Percentiles rank a stretch among this genome's conserved stretches.
These are phyloP conservation scores for Eragrostis nindensis DNA, from an alignment of 176 grass and related monocot genomes.

Conservation along the genomic window DNA sequence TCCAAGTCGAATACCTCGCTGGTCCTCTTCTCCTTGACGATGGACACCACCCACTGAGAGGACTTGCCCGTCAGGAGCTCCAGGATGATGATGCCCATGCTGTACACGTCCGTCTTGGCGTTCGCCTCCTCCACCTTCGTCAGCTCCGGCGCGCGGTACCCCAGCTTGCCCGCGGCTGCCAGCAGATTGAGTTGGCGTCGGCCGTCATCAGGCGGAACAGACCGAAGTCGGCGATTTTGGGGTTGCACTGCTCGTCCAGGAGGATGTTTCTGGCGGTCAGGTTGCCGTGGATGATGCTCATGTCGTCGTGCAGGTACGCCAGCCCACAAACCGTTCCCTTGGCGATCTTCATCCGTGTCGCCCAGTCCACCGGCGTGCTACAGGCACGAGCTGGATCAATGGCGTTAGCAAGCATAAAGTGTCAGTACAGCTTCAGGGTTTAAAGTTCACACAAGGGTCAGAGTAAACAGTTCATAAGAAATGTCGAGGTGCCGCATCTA, in stretches of 20 bases:
- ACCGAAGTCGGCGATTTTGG: slow-evolving; percentile 67
- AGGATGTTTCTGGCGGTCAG: slow-evolving; percentile 75
- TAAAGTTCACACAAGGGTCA: background rate
- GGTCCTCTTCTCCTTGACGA: slow-evolving; percentile 83
- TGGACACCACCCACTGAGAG: slow-evolving; percentile 74
- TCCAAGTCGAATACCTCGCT: slow-evolving; percentile 87
- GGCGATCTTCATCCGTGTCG: slow-evolving; percentile 56
- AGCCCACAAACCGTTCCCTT: slow-evolving; percentile 66
- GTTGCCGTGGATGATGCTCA: slow-evolving; percentile 68
- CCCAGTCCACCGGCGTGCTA: slow-evolving; percentile 55
- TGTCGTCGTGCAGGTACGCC: slow-evolving; percentile 63
- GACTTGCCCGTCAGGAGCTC: slow-evolving; percentile 86
- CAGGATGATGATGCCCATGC: slow-evolving; percentile 79
- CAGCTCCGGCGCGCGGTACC: slow-evolving; percentile 77
- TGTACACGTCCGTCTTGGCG: slow-evolving; percentile 81
- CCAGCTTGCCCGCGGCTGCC: slow-evolving; percentile 52
- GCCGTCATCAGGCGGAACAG: slow-evolving; percentile 77
- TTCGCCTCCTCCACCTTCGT: slow-evolving; percentile 76
- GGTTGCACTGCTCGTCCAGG: slow-evolving; percentile 51
- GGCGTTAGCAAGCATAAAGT: background rate
- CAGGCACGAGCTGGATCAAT: slow-evolving; percentile 1
- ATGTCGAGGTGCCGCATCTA: slow-evolving; percentile 42
- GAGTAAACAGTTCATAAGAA: background rate
- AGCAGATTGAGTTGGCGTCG: slow-evolving; percentile 64
- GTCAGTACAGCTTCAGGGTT: slow-evolving; percentile 13